phyloP scores from a whole-genome alignment of 768 basidiomycete genomes.

The Collybia sp. region DNA sequence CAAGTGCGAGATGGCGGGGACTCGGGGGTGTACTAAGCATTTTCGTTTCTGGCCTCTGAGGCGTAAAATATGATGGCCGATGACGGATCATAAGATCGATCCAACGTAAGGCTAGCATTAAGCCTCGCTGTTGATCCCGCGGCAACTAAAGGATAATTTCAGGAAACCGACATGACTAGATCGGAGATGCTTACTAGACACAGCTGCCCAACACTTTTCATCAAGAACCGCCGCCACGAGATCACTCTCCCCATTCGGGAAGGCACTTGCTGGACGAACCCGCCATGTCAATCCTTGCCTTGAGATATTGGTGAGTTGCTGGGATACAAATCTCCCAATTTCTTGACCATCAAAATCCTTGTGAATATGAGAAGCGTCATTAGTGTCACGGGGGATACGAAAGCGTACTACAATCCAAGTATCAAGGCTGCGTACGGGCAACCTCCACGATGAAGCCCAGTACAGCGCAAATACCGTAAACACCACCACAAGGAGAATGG shows the following conservation, averaged over 20 bases:
- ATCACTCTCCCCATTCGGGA: constrained; percentile 32
- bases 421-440: constrained; percentile 35
- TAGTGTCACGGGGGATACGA: not conserved
- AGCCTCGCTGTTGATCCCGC: constrained; percentile 22
- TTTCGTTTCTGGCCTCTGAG: constrained; percentile 38
- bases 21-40: constrained; percentile 32
- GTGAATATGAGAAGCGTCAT: not conserved
- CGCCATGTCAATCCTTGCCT: constrained; percentile 31
- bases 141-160: constrained; percentile 16
- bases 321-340: constrained; percentile 36
- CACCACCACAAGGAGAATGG: constrained; percentile 4
- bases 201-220: constrained; percentile 40
- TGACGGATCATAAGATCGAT: constrained; percentile 30
- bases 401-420: constrained; percentile 53
- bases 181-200: constrained; percentile 28
- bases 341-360: constrained; percentile 46
- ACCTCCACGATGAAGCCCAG: constrained; percentile 42
- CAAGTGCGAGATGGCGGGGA: constrained; percentile 9
- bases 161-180: not conserved
- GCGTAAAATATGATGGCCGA: constrained; percentile 32
- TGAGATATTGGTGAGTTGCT: constrained; percentile 22
- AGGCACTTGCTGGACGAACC: constrained; percentile 22
- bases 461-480: constrained; percentile 17
- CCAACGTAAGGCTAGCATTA: constrained; percentile 19
- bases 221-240: constrained; percentile 34